Conservation (phyloP, 192 early-diverging fungal species). For the Pilaira anomala region DNA sequence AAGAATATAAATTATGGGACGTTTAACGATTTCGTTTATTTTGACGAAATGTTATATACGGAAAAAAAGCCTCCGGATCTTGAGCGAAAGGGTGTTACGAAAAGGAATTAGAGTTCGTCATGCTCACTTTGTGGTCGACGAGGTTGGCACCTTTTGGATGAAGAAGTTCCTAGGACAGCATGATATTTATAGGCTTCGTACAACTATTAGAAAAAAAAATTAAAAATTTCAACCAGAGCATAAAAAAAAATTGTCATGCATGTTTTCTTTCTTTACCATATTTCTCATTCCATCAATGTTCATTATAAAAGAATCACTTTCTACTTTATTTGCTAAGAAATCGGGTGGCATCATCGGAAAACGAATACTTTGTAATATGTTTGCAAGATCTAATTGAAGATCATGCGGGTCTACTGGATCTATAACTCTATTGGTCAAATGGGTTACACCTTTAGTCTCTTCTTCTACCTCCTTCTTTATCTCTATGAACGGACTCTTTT, state of each 20-base stretch:
- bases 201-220: constrained; percentile 16
- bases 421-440: too few relatives aligned
- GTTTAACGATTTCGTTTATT: too few relatives aligned
- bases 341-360: constrained; percentile 35
- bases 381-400: background rate
- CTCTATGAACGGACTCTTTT: too few relatives aligned
- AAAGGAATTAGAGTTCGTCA: too few relatives aligned
- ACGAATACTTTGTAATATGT: constrained; percentile 33
- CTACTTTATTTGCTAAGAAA: constrained; percentile 31
- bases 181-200: constrained; percentile 17
- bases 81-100: too few relatives aligned
- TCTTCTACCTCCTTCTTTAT: background rate
- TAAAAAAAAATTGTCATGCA: background rate
- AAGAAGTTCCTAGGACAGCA: background rate
- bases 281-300: constrained; percentile 31
- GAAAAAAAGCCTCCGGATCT: too few relatives aligned
- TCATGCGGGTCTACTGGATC: background rate
- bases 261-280: constrained; percentile 29
- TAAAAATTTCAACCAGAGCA: constrained; percentile 2
- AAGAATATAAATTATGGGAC: too few relatives aligned
- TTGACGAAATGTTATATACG: too few relatives aligned
- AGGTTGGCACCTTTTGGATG: background rate
- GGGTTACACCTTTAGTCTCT: background rate
- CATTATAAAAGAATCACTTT: constrained; percentile 28
- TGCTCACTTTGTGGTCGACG: constrained; percentile 3